Percentiles rank a stretch among this genome's conserved stretches.
Evolutionary conservation across 2,329 filamentous ascomycete species (phyloP).

Genomic region (Aspergillus puulaauensis): DNA sequence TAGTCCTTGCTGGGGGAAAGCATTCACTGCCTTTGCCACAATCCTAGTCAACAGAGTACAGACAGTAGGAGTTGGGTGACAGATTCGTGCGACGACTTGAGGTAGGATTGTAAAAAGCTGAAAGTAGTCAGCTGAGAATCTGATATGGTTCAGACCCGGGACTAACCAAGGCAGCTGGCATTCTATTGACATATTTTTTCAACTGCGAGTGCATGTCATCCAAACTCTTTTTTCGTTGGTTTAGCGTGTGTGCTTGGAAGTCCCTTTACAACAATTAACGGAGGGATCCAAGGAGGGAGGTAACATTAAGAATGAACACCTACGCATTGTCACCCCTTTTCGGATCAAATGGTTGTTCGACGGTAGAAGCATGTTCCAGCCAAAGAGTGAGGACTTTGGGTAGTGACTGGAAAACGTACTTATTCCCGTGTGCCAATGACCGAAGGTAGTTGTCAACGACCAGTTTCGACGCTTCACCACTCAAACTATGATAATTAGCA

Average conservation of each 20-base stretch:
- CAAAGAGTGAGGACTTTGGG: conserved; percentile 90
- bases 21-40: conserved; percentile 78
- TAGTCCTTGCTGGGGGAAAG: conserved; percentile 86
- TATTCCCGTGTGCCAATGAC: conserved; percentile 83
- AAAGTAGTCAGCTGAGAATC: conserved; percentile 19
- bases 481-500: conserved; percentile 51
- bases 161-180: conserved; percentile 47
- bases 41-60: conserved; percentile 76
- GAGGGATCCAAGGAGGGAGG: background rate
- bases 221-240: conserved; percentile 63
- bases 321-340: conserved; percentile 49
- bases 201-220: conserved; percentile 71
- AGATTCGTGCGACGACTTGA: conserved; percentile 94
- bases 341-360: conserved; percentile 60
- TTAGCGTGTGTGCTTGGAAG: conserved; percentile 48
- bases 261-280: conserved; percentile 26
- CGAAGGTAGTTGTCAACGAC: conserved; percentile 93
- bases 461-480: conserved; percentile 80
- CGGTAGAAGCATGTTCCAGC: conserved; percentile 81
- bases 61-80: conserved; percentile 75
- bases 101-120: conserved; percentile 67
- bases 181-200: conserved; percentile 68
- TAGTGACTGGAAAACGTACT: conserved; percentile 93
- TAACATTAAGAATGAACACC: conserved; percentile 12
- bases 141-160: background rate